Evolutionary conservation across 768 basidiomycete genomes (phyloP), one percentile per base, ranked within the genome.

Genomic region (Plicaturopsis crispa): DNA sequence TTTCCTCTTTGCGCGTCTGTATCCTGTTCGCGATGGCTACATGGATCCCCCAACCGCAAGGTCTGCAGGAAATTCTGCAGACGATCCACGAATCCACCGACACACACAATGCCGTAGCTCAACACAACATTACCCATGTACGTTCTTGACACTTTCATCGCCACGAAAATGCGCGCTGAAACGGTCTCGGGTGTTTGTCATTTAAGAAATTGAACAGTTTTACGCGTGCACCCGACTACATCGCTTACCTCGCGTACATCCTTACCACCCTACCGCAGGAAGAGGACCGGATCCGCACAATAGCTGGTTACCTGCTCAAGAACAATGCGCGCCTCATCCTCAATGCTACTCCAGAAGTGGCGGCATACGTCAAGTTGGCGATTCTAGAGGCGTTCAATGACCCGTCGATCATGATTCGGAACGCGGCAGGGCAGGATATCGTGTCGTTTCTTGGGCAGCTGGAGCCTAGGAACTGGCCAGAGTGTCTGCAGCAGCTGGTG

Each of bases 231-330:
- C 87, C 92, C 33, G 91, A 96, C 60, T 98, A 96, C 60, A 82
- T 91, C 43, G 92, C 84, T 41, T 98, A 99, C 73, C 80, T 99
- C 46, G 86, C 86, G 16, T 88, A 93, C 59, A 92, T 97, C 66
- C 78, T 98, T 46, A 80, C 84, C 41, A 70, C 72, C 32, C 65
- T 87, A 68, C 71, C 81, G 2, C 70, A 76, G 43, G 91, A 97
- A 63, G 84, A 92, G 55, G 91, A 90, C 56, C 84, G 86, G 35
- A 90, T 94, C 58, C 80, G 94, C 37, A 87, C 89, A 42, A 93
- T 97, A 65, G 93, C 94, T 18, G 94, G 94, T 31, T 88, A 97
- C 52, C 71, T 97, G 17, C 78, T 99, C 61, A 99, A 99, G 78
- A 98, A 99, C 62, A 92, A 91, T 52, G 76, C 88, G 31, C 74